These are phyloP conservation scores for Camelina neglecta DNA, from an alignment of 345 rosid species.

Conservation along the genomic window DNA sequence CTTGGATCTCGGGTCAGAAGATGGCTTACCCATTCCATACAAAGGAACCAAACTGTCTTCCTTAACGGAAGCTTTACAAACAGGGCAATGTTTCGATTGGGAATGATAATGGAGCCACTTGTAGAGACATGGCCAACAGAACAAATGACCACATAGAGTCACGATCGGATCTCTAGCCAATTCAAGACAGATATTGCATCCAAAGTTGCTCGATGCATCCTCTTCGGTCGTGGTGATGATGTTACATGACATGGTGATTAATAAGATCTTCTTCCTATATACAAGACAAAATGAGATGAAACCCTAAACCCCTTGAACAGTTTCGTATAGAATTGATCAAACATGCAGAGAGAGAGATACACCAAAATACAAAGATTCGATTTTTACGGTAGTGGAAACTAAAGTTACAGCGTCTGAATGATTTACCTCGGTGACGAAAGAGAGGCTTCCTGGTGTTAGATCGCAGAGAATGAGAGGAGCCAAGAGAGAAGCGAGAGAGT, in stretches of 20 bases:
- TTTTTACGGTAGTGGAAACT: neutral
- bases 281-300: neutral
- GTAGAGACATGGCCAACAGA: slow-evolving; percentile 98
- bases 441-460: neutral
- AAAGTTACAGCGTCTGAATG: neutral
- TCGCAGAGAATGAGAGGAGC: slow-evolving; percentile 20
- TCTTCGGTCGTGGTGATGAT: slow-evolving; percentile 54
- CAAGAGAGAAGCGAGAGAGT: slow-evolving; percentile 7
- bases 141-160: slow-evolving; percentile 91
- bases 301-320: neutral
- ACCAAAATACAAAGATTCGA: neutral
- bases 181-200: slow-evolving; percentile 96
- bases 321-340: neutral
- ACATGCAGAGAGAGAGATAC: slow-evolving; percentile 16
- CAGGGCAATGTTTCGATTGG: slow-evolving; percentile 64
- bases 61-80: slow-evolving; percentile 81
- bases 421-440: slow-evolving; percentile 19
- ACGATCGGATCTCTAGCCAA: slow-evolving; percentile 91
- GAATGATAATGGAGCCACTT: slow-evolving; percentile 87
- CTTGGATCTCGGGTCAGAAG: slow-evolving; percentile 81
- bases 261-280: neutral
- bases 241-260: slow-evolving; percentile 40
- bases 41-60: slow-evolving; percentile 89
- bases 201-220: slow-evolving; percentile 61
- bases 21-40: slow-evolving; percentile 88